A percentile compares a stretch with the other conserved stretches of the same genome.
Conservation (phyloP, 2,329 filamentous ascomycete species). For the Cyclaneusma minus region DNA sequence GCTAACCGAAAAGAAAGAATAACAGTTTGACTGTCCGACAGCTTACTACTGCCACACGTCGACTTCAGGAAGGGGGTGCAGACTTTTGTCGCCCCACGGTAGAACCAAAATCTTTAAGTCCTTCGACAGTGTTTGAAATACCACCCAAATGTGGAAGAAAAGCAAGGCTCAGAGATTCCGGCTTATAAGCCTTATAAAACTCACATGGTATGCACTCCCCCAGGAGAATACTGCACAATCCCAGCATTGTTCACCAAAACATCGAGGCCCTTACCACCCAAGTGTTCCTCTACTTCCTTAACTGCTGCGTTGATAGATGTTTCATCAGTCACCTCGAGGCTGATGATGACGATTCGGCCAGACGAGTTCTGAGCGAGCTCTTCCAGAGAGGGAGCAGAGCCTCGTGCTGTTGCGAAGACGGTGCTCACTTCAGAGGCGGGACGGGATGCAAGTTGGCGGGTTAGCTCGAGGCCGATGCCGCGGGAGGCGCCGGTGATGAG, state of each 20-base stretch:
- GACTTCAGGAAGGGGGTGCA: too few species aligned
- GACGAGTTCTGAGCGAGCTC: slow-evolving; percentile 19
- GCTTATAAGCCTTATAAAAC: too few species aligned
- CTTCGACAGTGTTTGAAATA: not conserved
- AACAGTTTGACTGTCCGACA: too few species aligned
- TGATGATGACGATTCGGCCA: slow-evolving; percentile 21
- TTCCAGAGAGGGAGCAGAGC: slow-evolving; percentile 18
- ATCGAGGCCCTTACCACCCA: slow-evolving; percentile 26
- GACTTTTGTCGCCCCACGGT: too few species aligned
- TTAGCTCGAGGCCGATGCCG: slow-evolving; percentile 21
- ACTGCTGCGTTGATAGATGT: slow-evolving; percentile 20
- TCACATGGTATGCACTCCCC: slow-evolving; percentile 5
- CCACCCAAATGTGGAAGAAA: not conserved
- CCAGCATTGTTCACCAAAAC: slow-evolving; percentile 31
- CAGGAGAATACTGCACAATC: slow-evolving; percentile 5
- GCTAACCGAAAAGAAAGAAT: too few species aligned
- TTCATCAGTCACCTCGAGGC: slow-evolving; percentile 21
- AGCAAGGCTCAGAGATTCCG: too few species aligned
- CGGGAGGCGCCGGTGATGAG: slow-evolving; percentile 22
- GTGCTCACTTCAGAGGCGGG: slow-evolving; percentile 20
- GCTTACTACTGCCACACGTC: too few species aligned
- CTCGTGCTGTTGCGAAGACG: slow-evolving; percentile 25
- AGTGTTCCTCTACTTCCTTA: slow-evolving; percentile 15
- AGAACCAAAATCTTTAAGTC: too few species aligned
- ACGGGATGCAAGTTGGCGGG: slow-evolving; percentile 14